These are phyloP conservation scores for Apium graveolens DNA, from an alignment of 129 eudicot species.

Conservation along the genomic window DNA sequence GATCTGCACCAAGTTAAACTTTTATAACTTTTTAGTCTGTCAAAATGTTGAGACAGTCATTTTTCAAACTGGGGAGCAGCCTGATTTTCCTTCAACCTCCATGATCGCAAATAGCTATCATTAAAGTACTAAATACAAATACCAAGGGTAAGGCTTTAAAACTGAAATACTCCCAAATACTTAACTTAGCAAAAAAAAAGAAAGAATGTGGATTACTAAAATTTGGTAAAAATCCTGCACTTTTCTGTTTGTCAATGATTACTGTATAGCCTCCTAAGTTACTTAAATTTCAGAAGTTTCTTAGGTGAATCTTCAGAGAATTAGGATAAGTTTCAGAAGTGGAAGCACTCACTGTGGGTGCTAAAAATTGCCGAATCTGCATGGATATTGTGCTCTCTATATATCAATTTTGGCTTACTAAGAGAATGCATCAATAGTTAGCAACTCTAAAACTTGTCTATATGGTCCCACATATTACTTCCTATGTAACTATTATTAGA, in stretches of 20 bases:
- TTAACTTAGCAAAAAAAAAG: too few relatives aligned
- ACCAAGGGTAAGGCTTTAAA: not conserved
- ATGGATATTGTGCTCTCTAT: not conserved
- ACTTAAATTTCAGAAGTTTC: not conserved
- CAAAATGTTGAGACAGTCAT: not conserved
- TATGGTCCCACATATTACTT: not conserved
- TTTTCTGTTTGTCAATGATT: not conserved
- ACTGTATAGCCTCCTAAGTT: not conserved
- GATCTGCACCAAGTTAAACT: not conserved
- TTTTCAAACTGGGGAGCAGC: not conserved
- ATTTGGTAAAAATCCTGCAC: not conserved
- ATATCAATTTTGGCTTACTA: not conserved
- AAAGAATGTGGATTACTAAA: not conserved
- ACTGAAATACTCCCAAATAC: not conserved
- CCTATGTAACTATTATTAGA: not conserved
- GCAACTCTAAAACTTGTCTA: not conserved
- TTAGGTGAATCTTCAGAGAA: too few relatives aligned
- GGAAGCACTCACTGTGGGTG: not conserved
- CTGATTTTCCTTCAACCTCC: not conserved
- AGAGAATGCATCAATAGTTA: not conserved
- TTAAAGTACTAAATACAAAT: not conserved
- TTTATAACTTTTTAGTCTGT: not conserved
- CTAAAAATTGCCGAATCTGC: not conserved
- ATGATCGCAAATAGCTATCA: not conserved
- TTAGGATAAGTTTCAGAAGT: not conserved